Evolutionary conservation across 225 moss, liverwort and hornwort genomes (phyloP).

Genomic region (Straminergon stramineum): DNA sequence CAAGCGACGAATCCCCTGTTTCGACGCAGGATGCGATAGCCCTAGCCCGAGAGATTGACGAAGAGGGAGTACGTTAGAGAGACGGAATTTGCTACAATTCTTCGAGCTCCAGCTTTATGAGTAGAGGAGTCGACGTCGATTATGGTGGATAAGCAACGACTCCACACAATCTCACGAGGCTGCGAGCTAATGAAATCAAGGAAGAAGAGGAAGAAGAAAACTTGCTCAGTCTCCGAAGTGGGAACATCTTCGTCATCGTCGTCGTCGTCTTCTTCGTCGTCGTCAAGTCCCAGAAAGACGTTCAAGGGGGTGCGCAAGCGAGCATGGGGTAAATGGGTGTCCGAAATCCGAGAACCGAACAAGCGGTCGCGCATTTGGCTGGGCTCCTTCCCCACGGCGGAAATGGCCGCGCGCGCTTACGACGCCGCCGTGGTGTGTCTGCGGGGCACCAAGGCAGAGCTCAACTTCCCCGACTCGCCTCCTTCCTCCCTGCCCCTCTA

Average conservation of each 20-base stretch:
- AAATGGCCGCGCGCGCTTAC: constrained; percentile 83
- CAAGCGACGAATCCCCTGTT: neutral
- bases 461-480: constrained; percentile 78
- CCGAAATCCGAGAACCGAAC: constrained; percentile 88
- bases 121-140: neutral
- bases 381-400: constrained; percentile 78
- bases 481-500: constrained; percentile 33
- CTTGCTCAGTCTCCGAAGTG: neutral
- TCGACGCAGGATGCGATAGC: neutral
- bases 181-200: constrained; percentile 4
- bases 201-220: neutral
- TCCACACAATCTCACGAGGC: constrained; percentile 12
- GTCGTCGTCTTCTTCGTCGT: neutral
- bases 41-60: neutral
- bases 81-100: neutral
- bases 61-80: neutral
- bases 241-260: neutral
- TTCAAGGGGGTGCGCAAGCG: constrained; percentile 81
- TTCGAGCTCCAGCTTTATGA: constrained; percentile 1
- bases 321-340: constrained; percentile 91
- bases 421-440: constrained; percentile 74
- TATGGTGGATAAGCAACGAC: constrained; percentile 35
- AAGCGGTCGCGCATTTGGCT: constrained; percentile 87
- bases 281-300: neutral
- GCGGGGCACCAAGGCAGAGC: constrained; percentile 54